Conservation (phyloP, 352 stramenopile species). For the Peronospora belbahrii region DNA sequence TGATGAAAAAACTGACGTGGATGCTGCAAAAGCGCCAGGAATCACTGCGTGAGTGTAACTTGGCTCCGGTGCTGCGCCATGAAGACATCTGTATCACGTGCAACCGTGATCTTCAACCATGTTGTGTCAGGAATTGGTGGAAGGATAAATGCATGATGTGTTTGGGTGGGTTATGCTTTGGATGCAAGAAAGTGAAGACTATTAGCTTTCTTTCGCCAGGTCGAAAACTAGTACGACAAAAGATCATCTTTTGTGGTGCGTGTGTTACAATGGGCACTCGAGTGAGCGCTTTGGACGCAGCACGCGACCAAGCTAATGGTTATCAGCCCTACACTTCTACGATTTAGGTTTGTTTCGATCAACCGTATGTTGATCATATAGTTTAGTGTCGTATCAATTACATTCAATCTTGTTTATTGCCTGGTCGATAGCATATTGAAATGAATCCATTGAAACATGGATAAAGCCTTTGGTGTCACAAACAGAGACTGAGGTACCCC, state of each 20-base stretch:
- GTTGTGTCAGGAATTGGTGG: constrained; percentile 4
- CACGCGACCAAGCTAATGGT: constrained; percentile 7
- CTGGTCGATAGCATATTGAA: no score
- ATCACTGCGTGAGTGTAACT: constrained; percentile 1
- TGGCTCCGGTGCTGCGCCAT: background rate
- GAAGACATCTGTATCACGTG: constrained; percentile 21
- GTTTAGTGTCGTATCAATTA: no score
- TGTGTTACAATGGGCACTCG: constrained; percentile 11
- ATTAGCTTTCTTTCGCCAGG: constrained; percentile 27
- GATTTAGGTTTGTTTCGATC: background rate
- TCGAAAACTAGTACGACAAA: constrained; percentile 16
- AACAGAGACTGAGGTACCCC: no score
- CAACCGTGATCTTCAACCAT: constrained; percentile 6
- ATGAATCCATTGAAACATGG: no score
- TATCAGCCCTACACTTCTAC: constrained; percentile 4
- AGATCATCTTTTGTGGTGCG: constrained; percentile 12
- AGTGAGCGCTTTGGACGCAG: constrained; percentile 16
- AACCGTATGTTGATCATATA: background rate
- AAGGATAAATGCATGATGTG: constrained; percentile 25
- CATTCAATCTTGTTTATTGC: no score
- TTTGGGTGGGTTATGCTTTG: constrained; percentile 19
- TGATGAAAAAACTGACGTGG: constrained; percentile 55
- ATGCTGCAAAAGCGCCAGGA: constrained; percentile 15
- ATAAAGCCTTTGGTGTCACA: no score
- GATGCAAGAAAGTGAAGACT: constrained; percentile 28